Evolutionary conservation across 2,329 filamentous ascomycete genomes (phyloP), one percentile per base, ranked within the genome.

Genomic region (Monosporascus sp.): DNA sequence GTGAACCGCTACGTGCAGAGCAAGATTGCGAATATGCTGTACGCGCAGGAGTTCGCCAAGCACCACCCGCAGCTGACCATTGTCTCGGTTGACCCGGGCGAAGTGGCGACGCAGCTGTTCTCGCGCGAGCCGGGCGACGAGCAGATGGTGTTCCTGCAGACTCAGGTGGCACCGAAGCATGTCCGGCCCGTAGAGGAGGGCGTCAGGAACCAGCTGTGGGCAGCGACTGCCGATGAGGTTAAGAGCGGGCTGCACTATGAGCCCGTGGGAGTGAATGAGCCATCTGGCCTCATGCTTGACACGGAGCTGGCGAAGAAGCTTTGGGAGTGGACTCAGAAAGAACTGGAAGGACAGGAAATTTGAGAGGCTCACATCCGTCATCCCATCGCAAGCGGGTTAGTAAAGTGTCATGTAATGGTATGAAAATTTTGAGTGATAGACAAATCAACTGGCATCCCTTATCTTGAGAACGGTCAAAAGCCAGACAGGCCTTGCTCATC

Each of bases 161-260:
- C 53, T 18, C 55, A 56, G 20, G 55, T 62, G n/a, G 43, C 56
- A 22, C 37, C 52, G n/a, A 41, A 53, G 48, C 49, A 57, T 7
- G 46, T 57, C 18, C 31, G 55, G 9, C 44, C 58, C 17, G 64
- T 67, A 0, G 64, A 70, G 47, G 61, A 72, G 50, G 73, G 73
- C 22, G 63, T 67, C 41, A 66, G 65, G 55, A 72, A 69, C 54
- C 67, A 72, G 61, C 51, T 75, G 8, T 76, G 70, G 68, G 70
- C 69, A 35, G 57, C 56, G 14, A 66, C 66, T 20, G 69, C 65
- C 20, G 52, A 54, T 20, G 57, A 60, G 25, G 60, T 64, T 49
- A 59, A 55, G 62, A 58, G 43, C 25, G 70, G 66, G 7, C 62
- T 62, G 47, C 70, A 68, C 47, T 73, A 73, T 55, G 65, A 65